Conservation (phyloP, 305 asterid genomes). For the Fraxinus sp. region DNA sequence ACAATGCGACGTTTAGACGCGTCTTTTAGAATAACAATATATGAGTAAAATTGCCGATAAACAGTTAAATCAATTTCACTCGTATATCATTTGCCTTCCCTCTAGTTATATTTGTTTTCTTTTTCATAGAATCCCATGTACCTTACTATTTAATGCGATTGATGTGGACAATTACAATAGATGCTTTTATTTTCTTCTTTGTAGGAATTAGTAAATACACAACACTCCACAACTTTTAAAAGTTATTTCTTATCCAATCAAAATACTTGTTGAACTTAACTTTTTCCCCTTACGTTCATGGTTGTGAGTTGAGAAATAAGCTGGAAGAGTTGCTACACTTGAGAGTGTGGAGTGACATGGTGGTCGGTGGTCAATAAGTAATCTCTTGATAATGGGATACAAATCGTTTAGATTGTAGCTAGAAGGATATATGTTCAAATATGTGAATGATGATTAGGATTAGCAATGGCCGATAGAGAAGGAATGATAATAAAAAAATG, state of each 20-base stretch:
- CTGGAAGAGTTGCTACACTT: not conserved
- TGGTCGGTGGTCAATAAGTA: too few species aligned
- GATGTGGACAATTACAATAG: not conserved
- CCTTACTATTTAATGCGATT: not conserved
- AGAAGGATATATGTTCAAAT: not conserved
- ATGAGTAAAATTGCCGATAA: too few species aligned
- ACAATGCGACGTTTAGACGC: too few species aligned
- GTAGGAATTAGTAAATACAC: not conserved
- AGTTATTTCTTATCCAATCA: not conserved
- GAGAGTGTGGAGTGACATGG: not conserved
- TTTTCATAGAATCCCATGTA: not conserved
- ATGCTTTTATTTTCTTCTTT: not conserved
- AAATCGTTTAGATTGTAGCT: not conserved
- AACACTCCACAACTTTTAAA: not conserved
- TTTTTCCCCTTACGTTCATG: not conserved
- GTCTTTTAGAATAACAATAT: too few species aligned
- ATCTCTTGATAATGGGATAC: not conserved
- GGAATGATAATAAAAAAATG: too few species aligned
- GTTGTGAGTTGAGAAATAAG: not conserved
- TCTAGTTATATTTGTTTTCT: not conserved
- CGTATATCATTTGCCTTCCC: not conserved
- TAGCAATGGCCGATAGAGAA: too few species aligned
- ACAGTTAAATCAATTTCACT: not conserved
- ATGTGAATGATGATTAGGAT: not conserved
- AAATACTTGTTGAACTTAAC: not conserved